Base-by-base conservation (phyloP, 2,329 filamentous ascomycete genomes). In the Huntiella omanensis region DNA sequence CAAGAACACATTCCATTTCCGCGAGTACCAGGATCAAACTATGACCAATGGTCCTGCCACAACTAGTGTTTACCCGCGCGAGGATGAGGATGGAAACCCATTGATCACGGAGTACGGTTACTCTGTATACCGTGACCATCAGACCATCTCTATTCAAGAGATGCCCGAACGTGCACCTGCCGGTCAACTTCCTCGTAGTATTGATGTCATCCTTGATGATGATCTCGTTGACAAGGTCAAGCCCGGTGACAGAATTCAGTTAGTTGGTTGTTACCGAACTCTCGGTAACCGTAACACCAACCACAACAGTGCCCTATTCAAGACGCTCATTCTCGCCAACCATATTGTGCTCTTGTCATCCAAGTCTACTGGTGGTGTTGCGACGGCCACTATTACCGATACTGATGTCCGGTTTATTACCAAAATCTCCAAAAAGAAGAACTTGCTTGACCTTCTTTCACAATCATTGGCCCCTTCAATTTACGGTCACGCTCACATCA, bases 321-420 rank as follows among this genome's bases (percentile, higher is more conserved):
- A 92, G 61, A 98, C 91, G 0, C 66, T 95, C 17, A 77, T 98
- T 37, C 68, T 98, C 39, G 88, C 88, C 33, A 98, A 98, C 64
- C 93, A 98, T 55, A 71, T 98, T 47, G 88, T 96, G 40, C 71
- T 95, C 33, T 72, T 98, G 5, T 94, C 91, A 2, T 95, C 88
- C 12, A 98, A 98, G 59, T 92, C 88, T 2, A 88, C 88, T 15
- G 91, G 88, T 44, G 91, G 88, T 33, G 83, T 96, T 54, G 88
- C 88, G 0, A 83, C 92, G 50, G 82, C 86, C 12, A 81, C 77
- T 4, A 94, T 98, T 54, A 96, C 91, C 13, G 91, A 96, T 60
- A 91, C 83, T 1, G 91, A 98, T 58, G 92, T 98, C 58, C 81
- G 91, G 55, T 96, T 98, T 59, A 98, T 98, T 69, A 96, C 96